These are phyloP conservation scores for Termitomyces sp. DNA, from an alignment of 768 basidiomycete genomes.

Conservation along the genomic window DNA sequence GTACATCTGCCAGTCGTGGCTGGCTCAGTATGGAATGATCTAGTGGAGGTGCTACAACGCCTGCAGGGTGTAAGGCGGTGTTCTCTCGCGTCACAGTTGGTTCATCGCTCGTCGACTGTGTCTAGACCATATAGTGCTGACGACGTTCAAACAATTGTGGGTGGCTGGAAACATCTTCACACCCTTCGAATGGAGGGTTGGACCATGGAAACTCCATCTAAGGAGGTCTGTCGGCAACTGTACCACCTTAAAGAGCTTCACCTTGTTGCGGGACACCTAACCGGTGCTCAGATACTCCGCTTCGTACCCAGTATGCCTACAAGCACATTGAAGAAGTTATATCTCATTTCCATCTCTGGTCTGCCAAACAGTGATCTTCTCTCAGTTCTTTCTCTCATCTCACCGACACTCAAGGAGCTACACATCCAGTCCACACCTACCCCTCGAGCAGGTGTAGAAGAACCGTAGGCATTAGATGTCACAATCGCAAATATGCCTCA, in stretches of 20 bases:
- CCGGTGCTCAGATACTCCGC: not conserved
- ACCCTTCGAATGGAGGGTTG: conserved; percentile 1
- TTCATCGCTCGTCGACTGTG: not conserved
- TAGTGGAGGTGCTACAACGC: not conserved
- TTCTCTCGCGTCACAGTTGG: not conserved
- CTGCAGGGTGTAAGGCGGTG: not conserved
- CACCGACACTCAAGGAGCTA: not conserved
- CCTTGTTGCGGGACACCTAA: not conserved
- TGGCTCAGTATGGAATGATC: not conserved
- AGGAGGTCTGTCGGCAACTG: not conserved
- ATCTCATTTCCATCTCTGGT: not conserved
- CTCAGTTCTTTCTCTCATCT: not conserved
- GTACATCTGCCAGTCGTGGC: not conserved
- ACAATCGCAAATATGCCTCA: not conserved
- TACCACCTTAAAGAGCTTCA: conserved; percentile 5
- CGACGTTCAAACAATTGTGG: not conserved
- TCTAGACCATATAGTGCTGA: not conserved
- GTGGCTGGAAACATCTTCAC: not conserved
- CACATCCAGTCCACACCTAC: not conserved
- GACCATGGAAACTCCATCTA: not conserved
- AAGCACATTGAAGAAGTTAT: not conserved
- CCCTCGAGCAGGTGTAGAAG: not conserved
- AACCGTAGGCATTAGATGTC: conserved; percentile 1
- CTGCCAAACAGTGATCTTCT: not conserved
- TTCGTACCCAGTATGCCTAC: not conserved